phyloP scores from a whole-genome alignment of 106 monocot genomes.

The Narthecium ossifragum region DNA sequence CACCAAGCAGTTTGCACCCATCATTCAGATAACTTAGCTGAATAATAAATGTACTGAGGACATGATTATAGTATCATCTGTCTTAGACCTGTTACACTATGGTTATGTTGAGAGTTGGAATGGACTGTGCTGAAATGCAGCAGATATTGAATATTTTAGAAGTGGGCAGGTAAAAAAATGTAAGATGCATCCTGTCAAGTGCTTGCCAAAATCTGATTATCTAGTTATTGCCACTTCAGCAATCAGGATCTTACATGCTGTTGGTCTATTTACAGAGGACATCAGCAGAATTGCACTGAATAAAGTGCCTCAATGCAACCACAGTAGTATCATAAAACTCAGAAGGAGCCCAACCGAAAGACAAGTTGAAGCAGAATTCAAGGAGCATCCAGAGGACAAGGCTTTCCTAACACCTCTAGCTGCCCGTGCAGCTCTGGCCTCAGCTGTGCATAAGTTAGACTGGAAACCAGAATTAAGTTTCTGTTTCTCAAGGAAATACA shows the following conservation, averaged over 20 bases:
- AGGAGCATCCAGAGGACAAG: conserved; percentile 16
- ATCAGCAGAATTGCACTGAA: conserved; percentile 4
- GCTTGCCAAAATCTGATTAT: neutral
- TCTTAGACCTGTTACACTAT: no score
- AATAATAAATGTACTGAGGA: no score
- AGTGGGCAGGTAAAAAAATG: no score
- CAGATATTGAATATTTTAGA: no score
- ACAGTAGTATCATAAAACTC: conserved; percentile 14
- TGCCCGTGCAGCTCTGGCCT: conserved; percentile 65
- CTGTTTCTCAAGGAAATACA: neutral
- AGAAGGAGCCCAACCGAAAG: conserved; percentile 22
- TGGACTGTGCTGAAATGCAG: no score
- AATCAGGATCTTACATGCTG: neutral
- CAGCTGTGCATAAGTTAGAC: conserved; percentile 34
- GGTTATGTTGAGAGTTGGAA: no score
- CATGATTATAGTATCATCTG: no score
- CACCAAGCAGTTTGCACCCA: no score
- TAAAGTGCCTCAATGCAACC: neutral
- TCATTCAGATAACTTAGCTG: no score
- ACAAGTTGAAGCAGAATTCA: neutral
- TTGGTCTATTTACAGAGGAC: conserved; percentile 14
- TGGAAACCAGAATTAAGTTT: conserved; percentile 7
- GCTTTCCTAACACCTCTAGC: conserved; percentile 52
- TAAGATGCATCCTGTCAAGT: no score
- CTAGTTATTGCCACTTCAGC: neutral